Evolutionary conservation across 768 basidiomycete genomes (phyloP).

Genomic region (Neoboletus magnificus): DNA sequence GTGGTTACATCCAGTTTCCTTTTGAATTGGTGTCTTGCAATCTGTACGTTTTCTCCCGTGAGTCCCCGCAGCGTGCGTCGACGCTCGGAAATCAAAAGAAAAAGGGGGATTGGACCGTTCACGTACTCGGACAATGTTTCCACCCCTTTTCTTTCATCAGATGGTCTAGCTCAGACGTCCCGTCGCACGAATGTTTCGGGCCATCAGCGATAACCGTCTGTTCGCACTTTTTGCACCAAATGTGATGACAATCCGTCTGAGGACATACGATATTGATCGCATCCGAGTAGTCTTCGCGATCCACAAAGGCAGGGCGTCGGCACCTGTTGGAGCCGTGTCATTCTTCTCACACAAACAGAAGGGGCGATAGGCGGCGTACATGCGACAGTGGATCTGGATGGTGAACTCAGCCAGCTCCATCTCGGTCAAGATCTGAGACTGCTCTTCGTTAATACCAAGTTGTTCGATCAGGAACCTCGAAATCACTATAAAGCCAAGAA

Average conservation of each 20-base stretch:
- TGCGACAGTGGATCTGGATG: constrained; percentile 46
- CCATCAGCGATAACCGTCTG: constrained; percentile 36
- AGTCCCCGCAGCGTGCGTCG: background rate
- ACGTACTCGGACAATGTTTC: constrained; percentile 60
- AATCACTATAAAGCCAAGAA: constrained; percentile 32
- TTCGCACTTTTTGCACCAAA: constrained; percentile 63
- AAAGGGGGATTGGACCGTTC: too few relatives aligned
- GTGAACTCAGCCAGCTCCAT: constrained; percentile 46
- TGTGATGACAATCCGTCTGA: constrained; percentile 41
- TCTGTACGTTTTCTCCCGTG: constrained; percentile 23
- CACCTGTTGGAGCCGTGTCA: constrained; percentile 39
- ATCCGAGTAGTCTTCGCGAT: constrained; percentile 43
- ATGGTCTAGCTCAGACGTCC: constrained; percentile 49
- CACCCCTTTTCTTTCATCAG: constrained; percentile 55
- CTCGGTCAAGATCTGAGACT: constrained; percentile 42
- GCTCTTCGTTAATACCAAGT: constrained; percentile 43
- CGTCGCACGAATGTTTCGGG: constrained; percentile 56
- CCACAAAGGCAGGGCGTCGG: constrained; percentile 45
- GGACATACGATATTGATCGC: constrained; percentile 48
- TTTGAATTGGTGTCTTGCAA: constrained; percentile 48
- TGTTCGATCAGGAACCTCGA: constrained; percentile 39
- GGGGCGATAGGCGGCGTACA: constrained; percentile 31
- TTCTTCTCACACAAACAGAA: background rate
- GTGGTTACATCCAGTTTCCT: constrained; percentile 53
- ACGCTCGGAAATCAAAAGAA: background rate